phyloP scores from a whole-genome alignment of 139 green algal genomes.

The Coelastrella sp. region DNA sequence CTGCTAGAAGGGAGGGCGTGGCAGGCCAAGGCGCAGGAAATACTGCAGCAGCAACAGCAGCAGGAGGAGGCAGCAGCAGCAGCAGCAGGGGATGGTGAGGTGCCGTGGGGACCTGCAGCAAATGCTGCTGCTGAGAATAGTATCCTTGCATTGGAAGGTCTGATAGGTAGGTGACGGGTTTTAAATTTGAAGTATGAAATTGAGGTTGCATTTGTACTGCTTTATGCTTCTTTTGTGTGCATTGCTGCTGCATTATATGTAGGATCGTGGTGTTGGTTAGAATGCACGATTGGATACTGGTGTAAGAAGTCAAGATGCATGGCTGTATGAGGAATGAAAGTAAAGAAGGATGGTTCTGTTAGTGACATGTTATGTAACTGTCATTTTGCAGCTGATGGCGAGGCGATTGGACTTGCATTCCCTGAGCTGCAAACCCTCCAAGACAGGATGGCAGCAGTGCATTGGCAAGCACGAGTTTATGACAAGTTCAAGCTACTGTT shows the following conservation, averaged over 20 bases:
- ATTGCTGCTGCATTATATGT: too few relatives aligned
- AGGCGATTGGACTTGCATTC: constrained; percentile 32
- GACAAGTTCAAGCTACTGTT: constrained; percentile 30
- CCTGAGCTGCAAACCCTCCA: constrained; percentile 27
- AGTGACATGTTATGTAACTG: too few relatives aligned
- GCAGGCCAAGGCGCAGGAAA: not conserved
- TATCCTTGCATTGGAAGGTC: not conserved
- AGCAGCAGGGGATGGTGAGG: not conserved
- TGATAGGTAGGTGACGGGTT: constrained; percentile 12
- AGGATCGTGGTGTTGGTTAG: too few relatives aligned
- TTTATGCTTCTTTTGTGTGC: too few relatives aligned
- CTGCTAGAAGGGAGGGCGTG: constrained; percentile 33
- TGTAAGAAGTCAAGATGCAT: too few relatives aligned
- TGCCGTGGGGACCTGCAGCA: not conserved
- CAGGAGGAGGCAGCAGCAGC: not conserved
- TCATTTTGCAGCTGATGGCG: constrained; percentile 36
- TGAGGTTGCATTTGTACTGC: too few relatives aligned
- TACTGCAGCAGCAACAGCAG: constrained; percentile 3
- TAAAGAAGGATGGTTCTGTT: too few relatives aligned
- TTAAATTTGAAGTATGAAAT: too few relatives aligned
- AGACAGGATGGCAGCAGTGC: constrained; percentile 17
- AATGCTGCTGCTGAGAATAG: constrained; percentile 2
- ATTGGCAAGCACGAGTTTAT: constrained; percentile 32
- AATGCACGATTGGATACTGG: too few relatives aligned
- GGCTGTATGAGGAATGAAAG: too few relatives aligned